Evolutionary conservation across 2,329 filamentous ascomycete species (phyloP).

Genomic region (Penicillium sp.): DNA sequence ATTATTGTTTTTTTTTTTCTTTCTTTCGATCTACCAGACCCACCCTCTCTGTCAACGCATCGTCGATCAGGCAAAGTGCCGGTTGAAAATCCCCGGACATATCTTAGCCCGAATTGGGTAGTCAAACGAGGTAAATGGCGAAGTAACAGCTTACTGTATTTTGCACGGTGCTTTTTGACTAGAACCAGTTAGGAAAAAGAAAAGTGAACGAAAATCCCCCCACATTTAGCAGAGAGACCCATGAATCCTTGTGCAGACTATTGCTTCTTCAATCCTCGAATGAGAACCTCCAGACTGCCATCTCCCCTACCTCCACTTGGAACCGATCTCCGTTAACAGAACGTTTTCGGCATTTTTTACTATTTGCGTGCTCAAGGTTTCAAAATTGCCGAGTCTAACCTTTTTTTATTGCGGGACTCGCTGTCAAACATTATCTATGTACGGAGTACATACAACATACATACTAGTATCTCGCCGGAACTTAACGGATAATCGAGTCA

Average conservation of each 20-base stretch:
- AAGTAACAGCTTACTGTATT: not conserved
- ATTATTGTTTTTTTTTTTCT: not conserved
- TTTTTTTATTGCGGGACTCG: not conserved
- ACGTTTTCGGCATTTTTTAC: slow-evolving; percentile 22
- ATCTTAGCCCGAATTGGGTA: not conserved
- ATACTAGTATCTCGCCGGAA: not conserved
- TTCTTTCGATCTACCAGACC: slow-evolving; percentile 10
- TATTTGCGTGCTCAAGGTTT: slow-evolving; percentile 16
- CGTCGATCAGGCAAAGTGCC: slow-evolving; percentile 21
- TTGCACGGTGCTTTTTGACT: not conserved
- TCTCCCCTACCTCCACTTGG: slow-evolving; percentile 15
- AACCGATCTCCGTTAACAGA: slow-evolving; percentile 17
- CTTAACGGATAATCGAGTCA: not conserved
- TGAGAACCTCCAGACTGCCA: slow-evolving; percentile 5
- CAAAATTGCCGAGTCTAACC: slow-evolving; percentile 22
- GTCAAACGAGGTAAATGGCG: not conserved
- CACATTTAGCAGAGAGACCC: not conserved
- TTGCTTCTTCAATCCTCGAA: slow-evolving; percentile 1
- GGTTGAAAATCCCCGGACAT: not conserved
- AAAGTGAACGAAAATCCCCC: not conserved
- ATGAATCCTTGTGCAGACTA: slow-evolving; percentile 6
- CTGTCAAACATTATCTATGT: not conserved
- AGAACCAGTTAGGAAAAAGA: not conserved
- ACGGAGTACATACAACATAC: too few species aligned
- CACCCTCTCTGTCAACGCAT: slow-evolving; percentile 18